phyloP scores from a whole-genome alignment of 2,329 filamentous ascomycete species.

The Fusarium haematococcum region DNA sequence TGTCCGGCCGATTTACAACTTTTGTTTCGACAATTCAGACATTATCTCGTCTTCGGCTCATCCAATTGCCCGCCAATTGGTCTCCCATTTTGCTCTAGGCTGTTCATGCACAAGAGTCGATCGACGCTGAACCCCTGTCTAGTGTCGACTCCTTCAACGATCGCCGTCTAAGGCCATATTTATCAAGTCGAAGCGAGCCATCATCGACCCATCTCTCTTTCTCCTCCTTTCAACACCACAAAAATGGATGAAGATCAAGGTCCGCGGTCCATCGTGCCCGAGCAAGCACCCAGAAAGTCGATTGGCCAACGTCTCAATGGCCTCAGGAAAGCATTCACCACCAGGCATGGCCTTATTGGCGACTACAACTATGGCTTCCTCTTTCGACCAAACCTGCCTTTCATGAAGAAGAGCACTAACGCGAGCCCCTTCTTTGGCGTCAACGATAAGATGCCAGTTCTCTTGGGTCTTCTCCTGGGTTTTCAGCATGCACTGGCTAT shows the following conservation, averaged over 20 bases:
- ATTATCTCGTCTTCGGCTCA: background rate
- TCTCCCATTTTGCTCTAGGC: background rate
- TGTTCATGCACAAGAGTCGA: conserved; percentile 1
- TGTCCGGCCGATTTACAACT: background rate
- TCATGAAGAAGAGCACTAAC: conserved; percentile 71
- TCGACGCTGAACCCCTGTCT: conserved; percentile 18
- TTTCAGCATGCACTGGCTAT: conserved; percentile 85
- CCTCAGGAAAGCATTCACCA: conserved; percentile 58
- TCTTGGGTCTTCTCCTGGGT: conserved; percentile 79
- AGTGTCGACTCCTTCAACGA: conserved; percentile 6
- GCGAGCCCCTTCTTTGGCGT: conserved; percentile 84
- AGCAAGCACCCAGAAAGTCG: conserved; percentile 48
- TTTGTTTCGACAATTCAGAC: background rate
- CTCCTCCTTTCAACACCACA: conserved; percentile 14
- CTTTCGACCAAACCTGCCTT: conserved; percentile 85
- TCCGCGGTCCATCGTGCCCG: conserved; percentile 62
- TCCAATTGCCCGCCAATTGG: background rate
- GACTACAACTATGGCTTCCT: conserved; percentile 92
- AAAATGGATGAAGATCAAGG: conserved; percentile 69
- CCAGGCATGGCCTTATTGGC: conserved; percentile 81
- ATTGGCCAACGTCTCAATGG: conserved; percentile 44
- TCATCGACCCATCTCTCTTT: conserved; percentile 3
- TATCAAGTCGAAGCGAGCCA: conserved; percentile 9
- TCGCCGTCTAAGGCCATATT: conserved; percentile 10
- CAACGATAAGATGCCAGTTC: conserved; percentile 80